Percentiles rank a stretch among this genome's conserved stretches.
phyloP scores from a whole-genome alignment of 2,329 filamentous ascomycete species.

The Fusarium staphyleae region DNA sequence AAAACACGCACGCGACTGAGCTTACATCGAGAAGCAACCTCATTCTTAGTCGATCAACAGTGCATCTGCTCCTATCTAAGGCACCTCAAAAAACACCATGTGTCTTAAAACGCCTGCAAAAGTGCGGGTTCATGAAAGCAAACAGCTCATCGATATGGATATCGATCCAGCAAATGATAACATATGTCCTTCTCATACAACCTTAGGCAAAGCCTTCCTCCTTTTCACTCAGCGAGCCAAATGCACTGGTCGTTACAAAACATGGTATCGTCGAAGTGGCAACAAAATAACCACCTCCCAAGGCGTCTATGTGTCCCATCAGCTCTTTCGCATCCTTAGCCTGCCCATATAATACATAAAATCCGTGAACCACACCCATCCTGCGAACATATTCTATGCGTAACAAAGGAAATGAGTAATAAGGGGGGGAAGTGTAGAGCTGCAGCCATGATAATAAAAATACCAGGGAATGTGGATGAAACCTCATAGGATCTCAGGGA shows the following conservation, averaged over 20 bases:
- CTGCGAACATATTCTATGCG: constrained; percentile 23
- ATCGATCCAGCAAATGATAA: constrained; percentile 14
- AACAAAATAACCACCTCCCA: constrained; percentile 16
- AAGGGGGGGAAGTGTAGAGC: neutral
- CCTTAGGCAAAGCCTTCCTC: neutral
- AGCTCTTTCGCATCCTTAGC: neutral
- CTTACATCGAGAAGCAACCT: neutral
- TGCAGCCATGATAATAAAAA: constrained; percentile 8
- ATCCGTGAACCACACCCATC: constrained; percentile 22
- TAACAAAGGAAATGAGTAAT: constrained; percentile 29
- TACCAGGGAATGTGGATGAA: neutral
- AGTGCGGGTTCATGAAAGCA: constrained; percentile 9
- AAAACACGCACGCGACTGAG: neutral
- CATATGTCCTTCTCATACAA: constrained; percentile 5
- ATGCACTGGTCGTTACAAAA: constrained; percentile 16
- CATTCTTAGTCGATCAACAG: constrained; percentile 12
- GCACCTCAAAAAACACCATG: constrained; percentile 5
- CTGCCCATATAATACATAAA: constrained; percentile 35
- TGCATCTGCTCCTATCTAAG: constrained; percentile 7
- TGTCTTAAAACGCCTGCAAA: constrained; percentile 11
- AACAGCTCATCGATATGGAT: constrained; percentile 5
- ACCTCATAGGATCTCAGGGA: neutral
- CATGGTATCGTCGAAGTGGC: constrained; percentile 32
- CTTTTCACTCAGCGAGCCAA: constrained; percentile 7
- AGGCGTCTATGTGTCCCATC: constrained; percentile 23